Evolutionary conservation across 2,329 filamentous ascomycete genomes (phyloP).

Genomic region (Zymoseptoria tritici): DNA sequence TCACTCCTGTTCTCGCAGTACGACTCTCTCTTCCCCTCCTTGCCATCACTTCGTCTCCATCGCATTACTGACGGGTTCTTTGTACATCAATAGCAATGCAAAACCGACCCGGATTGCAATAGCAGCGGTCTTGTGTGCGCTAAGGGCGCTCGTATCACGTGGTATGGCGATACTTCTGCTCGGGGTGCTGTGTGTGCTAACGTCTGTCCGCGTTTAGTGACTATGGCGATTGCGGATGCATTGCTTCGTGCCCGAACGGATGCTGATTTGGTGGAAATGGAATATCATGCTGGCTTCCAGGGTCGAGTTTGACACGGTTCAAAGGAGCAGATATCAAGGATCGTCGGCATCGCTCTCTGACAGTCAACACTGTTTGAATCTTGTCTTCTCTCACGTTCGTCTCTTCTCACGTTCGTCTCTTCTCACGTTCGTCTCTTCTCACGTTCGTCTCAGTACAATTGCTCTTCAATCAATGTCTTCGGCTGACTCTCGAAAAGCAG

Average conservation of each 20-base stretch:
- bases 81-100: background rate
- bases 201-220: too few relatives aligned
- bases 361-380: background rate
- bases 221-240: too few relatives aligned
- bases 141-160: background rate
- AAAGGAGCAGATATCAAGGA: background rate
- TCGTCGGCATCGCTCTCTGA: background rate
- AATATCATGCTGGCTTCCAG: too few relatives aligned
- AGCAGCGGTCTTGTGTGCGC: too few relatives aligned
- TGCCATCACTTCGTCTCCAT: background rate
- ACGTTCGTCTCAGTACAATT: too few relatives aligned
- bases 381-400: too few relatives aligned
- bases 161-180: background rate
- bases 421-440: too few relatives aligned
- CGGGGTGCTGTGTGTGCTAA: background rate
- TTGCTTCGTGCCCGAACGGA: too few relatives aligned
- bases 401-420: too few relatives aligned
- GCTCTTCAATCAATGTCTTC: too few relatives aligned
- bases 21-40: background rate
- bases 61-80: background rate
- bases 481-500: too few relatives aligned
- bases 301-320: background rate
- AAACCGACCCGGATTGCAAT: background rate
- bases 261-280: too few relatives aligned
- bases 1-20: background rate